Conservation (phyloP, 768 basidiomycete genomes). For the Hemileccinum rubropunctum region DNA sequence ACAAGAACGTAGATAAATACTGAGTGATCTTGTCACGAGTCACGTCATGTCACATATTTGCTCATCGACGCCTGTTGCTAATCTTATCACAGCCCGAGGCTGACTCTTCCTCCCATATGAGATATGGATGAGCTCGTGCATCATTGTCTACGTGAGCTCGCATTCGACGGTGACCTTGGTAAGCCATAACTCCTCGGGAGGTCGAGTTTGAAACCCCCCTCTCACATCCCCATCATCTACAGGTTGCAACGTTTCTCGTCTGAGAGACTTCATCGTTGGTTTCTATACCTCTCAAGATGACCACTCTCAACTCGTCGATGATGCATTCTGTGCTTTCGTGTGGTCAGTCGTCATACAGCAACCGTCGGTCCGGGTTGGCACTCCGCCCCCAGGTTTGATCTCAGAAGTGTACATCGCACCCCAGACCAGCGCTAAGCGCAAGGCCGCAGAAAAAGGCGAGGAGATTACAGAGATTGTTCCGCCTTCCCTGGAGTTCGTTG, state of each 20-base stretch:
- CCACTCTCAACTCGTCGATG: slow-evolving; percentile 61
- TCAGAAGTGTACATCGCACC: slow-evolving; percentile 80
- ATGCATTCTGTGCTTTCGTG: slow-evolving; percentile 73
- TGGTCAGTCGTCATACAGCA: slow-evolving; percentile 80
- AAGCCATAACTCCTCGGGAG: slow-evolving; percentile 32
- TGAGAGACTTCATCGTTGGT: slow-evolving; percentile 64
- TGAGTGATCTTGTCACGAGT: slow-evolving; percentile 1
- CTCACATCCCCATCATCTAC: slow-evolving; percentile 12
- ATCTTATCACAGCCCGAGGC: slow-evolving; percentile 3
- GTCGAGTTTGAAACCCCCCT: slow-evolving; percentile 48
- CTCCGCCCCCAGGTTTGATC: slow-evolving; percentile 52
- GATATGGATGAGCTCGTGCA: slow-evolving; percentile 83
- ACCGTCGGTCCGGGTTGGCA: slow-evolving; percentile 74
- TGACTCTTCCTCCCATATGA: no score
- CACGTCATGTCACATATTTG: slow-evolving; percentile 12
- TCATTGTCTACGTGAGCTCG: slow-evolving; percentile 80
- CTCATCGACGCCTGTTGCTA: not conserved
- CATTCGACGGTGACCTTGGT: slow-evolving; percentile 92
- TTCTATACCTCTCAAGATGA: slow-evolving; percentile 51
- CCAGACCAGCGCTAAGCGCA: slow-evolving; percentile 63
- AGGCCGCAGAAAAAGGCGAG: slow-evolving; percentile 57
- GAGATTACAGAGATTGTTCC: slow-evolving; percentile 41
- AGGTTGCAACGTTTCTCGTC: slow-evolving; percentile 76
- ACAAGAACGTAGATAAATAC: not conserved
- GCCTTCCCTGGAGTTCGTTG: slow-evolving; percentile 49